Evolutionary conservation across 768 basidiomycete genomes (phyloP).

Genomic region (Agaricus bisporus): DNA sequence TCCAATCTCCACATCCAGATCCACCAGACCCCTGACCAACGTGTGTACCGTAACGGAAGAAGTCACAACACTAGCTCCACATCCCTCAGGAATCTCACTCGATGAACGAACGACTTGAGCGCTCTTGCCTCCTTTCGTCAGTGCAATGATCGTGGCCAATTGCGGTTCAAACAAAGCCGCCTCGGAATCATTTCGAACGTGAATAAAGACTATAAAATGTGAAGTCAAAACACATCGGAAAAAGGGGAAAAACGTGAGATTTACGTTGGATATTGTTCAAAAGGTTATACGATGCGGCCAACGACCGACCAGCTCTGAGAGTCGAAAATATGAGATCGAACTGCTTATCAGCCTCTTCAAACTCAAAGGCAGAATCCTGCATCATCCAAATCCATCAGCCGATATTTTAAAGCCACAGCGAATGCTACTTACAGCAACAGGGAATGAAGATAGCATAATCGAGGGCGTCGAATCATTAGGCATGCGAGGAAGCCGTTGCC

Average conservation of each 20-base stretch:
- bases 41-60: conserved; percentile 72
- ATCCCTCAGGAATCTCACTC: conserved; percentile 78
- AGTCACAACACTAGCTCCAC: conserved; percentile 77
- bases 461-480: conserved; percentile 77
- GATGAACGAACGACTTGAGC: conserved; percentile 59
- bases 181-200: conserved; percentile 58
- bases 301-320: conserved; percentile 73
- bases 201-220: conserved; percentile 61
- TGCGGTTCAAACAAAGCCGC: conserved; percentile 68
- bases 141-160: conserved; percentile 62
- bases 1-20: conserved; percentile 80
- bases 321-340: conserved; percentile 84
- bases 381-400: neutral
- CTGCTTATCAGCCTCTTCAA: conserved; percentile 68
- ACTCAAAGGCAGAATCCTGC: conserved; percentile 57
- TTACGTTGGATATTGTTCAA: conserved; percentile 78
- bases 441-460: conserved; percentile 88
- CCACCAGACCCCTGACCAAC: conserved; percentile 89
- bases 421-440: conserved; percentile 57
- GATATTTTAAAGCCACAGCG: neutral
- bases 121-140: conserved; percentile 86
- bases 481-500: conserved; percentile 91
- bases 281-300: conserved; percentile 86
- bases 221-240: neutral
- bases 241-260: conserved; percentile 16